These are phyloP conservation scores for Stenocarpella maydis DNA, from an alignment of 2,329 filamentous ascomycete genomes.

Conservation along the genomic window DNA sequence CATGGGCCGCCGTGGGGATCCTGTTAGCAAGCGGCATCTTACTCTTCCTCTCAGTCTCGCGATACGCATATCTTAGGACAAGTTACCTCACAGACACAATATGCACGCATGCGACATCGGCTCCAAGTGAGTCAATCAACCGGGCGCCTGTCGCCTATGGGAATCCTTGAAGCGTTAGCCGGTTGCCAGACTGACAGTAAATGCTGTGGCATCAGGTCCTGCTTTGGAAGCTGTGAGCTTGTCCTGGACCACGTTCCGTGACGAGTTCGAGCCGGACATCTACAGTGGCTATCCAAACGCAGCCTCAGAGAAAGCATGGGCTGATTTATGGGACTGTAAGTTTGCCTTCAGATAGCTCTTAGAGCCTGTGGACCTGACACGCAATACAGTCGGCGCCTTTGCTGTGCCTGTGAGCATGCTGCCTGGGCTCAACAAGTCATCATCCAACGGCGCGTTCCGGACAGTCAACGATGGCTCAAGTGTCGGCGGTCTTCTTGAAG, in stretches of 20 bases:
- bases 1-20: not conserved
- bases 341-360: not conserved
- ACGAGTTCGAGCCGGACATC: not conserved
- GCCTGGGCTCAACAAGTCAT: constrained; percentile 1
- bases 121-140: not conserved
- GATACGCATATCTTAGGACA: not conserved
- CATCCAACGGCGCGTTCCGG: not conserved
- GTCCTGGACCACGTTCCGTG: not conserved
- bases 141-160: not conserved
- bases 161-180: not conserved
- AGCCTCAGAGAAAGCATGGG: not conserved
- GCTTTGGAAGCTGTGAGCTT: not conserved
- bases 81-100: not conserved
- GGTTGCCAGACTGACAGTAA: not conserved
- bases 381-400: not conserved
- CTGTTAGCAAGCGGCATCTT: not conserved
- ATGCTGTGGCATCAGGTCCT: not conserved
- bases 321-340: not conserved
- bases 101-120: not conserved
- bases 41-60: not conserved
- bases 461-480: not conserved
- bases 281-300: not conserved
- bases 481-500: not conserved
- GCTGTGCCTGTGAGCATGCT: not conserved
- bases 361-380: not conserved